Conservation (phyloP, 1,139 yeast species). For the Candida pseudoviswanathii region DNA sequence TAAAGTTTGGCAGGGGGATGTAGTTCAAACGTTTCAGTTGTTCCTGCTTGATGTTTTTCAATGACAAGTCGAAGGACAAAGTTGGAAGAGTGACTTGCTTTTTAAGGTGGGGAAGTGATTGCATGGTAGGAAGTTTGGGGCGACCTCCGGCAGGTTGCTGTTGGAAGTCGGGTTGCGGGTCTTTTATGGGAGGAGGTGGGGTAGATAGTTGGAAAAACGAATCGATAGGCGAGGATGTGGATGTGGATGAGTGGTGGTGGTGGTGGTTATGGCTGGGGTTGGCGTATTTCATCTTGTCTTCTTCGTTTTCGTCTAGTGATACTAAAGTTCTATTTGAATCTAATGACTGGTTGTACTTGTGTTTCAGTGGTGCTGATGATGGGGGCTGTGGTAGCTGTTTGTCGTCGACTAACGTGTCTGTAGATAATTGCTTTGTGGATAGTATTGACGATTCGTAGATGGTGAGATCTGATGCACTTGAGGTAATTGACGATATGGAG, state of each 20-base stretch:
- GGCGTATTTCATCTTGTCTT: conserved; percentile 3
- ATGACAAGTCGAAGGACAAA: conserved; percentile 10
- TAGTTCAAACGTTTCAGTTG: conserved; percentile 18
- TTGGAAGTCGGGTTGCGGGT: not conserved
- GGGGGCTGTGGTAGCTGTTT: conserved; percentile 4
- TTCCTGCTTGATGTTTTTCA: conserved; percentile 12
- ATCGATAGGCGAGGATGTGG: conserved; percentile 4
- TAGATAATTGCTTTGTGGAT: conserved; percentile 17
- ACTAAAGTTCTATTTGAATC: conserved; percentile 10
- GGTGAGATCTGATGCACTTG: conserved; percentile 21
- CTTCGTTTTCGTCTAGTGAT: conserved; percentile 20
- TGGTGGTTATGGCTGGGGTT: not conserved
- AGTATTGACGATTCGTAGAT: conserved; percentile 15
- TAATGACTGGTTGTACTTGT: conserved; percentile 11
- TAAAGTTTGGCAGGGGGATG: conserved; percentile 16
- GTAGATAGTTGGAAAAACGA: conserved; percentile 2
- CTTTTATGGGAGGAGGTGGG: conserved; percentile 5
- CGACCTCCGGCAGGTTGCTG: not conserved
- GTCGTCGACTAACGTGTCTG: conserved; percentile 30
- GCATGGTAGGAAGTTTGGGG: conserved; percentile 1
- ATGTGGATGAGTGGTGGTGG: conserved; percentile 6
- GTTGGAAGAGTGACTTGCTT: conserved; percentile 18
- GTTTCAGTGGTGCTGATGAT: conserved; percentile 6
- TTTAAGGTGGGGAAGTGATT: conserved; percentile 13
- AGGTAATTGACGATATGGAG: conserved; percentile 23